Evolutionary conservation across 345 rosid species (phyloP).

Genomic region (Syzygium aqueum): DNA sequence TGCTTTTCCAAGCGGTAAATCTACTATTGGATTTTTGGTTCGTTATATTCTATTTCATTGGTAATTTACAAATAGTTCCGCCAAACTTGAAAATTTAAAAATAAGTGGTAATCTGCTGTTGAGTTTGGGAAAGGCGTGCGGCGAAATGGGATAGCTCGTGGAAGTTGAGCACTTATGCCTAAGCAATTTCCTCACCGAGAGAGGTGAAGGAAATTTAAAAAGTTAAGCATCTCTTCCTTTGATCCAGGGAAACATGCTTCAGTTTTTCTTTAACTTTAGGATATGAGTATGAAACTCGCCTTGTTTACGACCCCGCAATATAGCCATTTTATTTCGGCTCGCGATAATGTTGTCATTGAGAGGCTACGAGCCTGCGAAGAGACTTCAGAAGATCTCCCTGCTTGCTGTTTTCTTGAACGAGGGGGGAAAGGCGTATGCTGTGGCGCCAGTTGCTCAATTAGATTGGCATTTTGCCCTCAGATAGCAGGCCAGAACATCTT

Average conservation of each 20-base stretch:
- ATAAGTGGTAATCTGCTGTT: background rate
- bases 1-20: too few species aligned
- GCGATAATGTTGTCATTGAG: background rate
- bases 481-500: background rate
- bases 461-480: background rate
- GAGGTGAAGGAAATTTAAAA: background rate
- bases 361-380: background rate
- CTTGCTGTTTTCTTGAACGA: background rate
- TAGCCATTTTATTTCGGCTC: background rate
- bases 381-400: background rate
- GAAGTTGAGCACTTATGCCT: background rate
- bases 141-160: background rate
- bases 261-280: background rate
- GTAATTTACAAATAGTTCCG: background rate
- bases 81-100: background rate
- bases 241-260: background rate
- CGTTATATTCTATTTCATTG: too few species aligned
- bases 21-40: background rate
- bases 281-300: background rate
- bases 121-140: background rate
- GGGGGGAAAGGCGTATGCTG: background rate
- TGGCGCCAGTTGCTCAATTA: background rate
- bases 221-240: background rate
- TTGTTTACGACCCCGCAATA: background rate
- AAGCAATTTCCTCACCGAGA: background rate